Percentiles rank a stretch among this genome's conserved stretches.
phyloP scores from a whole-genome alignment of 2,329 filamentous ascomycete species.

The Biscogniauxia mediterranea region DNA sequence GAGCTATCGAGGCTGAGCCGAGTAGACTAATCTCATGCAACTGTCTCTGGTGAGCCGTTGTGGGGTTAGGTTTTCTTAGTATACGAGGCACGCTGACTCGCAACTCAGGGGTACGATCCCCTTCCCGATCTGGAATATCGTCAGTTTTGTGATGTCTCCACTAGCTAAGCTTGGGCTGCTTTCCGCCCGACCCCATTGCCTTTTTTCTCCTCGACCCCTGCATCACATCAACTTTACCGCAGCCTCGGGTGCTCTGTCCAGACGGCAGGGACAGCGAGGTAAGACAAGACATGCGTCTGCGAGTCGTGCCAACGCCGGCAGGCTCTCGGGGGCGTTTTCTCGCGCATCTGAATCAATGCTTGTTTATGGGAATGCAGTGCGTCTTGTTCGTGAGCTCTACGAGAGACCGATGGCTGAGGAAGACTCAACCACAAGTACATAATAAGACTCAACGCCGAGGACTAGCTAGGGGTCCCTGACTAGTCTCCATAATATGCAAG shows the following conservation, averaged over 20 bases:
- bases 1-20: not conserved
- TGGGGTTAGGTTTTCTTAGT: not conserved
- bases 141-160: not conserved
- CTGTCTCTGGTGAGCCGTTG: not conserved
- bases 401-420: not conserved
- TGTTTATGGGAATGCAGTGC: not conserved
- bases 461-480: not conserved
- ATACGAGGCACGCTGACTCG: not conserved
- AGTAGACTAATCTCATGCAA: not conserved
- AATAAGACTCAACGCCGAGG: not conserved
- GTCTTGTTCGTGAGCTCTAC: not conserved
- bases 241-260: not conserved
- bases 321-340: not conserved
- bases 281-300: not conserved
- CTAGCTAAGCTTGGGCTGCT: not conserved
- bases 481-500: not conserved
- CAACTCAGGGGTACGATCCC: not conserved
- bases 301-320: not conserved
- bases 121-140: not conserved
- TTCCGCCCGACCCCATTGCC: not conserved
- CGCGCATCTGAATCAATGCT: not conserved
- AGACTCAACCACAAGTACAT: not conserved
- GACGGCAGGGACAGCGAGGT: not conserved
- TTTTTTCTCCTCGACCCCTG: not conserved
- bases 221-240: not conserved